phyloP scores from a whole-genome alignment of 2,329 filamentous ascomycete genomes.

The Capronia americana region DNA sequence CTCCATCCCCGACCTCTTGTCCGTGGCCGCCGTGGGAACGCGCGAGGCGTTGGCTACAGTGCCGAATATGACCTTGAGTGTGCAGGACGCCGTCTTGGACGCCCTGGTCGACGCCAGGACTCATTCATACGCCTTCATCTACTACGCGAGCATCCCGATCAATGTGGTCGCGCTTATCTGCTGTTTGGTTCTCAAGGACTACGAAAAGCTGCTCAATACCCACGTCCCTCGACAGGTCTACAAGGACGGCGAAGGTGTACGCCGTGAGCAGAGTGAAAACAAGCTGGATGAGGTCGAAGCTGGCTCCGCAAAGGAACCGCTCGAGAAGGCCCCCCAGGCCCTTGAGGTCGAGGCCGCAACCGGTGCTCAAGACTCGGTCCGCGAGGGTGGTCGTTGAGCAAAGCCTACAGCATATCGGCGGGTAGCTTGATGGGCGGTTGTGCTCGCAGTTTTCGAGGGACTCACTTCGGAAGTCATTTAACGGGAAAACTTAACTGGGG shows the following conservation, averaged over 20 bases:
- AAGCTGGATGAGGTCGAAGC: background rate
- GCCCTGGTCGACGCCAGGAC: constrained; percentile 33
- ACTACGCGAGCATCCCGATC: constrained; percentile 38
- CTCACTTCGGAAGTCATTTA: too few relatives aligned
- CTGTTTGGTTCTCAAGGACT: constrained; percentile 33
- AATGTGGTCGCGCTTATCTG: constrained; percentile 32
- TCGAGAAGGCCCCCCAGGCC: too few relatives aligned
- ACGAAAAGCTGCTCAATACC: constrained; percentile 38
- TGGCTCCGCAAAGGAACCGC: too few relatives aligned
- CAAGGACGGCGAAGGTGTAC: background rate
- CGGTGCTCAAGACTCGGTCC: too few relatives aligned
- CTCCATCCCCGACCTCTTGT: constrained; percentile 35
- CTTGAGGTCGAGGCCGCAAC: too few relatives aligned
- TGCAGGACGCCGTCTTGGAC: constrained; percentile 25
- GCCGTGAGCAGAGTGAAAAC: background rate
- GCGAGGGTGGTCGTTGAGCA: too few relatives aligned
- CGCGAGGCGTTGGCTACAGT: constrained; percentile 32
- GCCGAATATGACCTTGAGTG: constrained; percentile 34
- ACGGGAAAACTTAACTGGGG: too few relatives aligned
- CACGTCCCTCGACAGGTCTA: constrained; percentile 24
- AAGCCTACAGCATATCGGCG: too few relatives aligned
- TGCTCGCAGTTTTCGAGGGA: too few relatives aligned
- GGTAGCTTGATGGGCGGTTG: too few relatives aligned
- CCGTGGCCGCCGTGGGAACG: constrained; percentile 32
- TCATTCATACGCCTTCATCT: constrained; percentile 38